phyloP scores from a whole-genome alignment of 2,329 filamentous ascomycete species.

The Alternaria brassicicola region DNA sequence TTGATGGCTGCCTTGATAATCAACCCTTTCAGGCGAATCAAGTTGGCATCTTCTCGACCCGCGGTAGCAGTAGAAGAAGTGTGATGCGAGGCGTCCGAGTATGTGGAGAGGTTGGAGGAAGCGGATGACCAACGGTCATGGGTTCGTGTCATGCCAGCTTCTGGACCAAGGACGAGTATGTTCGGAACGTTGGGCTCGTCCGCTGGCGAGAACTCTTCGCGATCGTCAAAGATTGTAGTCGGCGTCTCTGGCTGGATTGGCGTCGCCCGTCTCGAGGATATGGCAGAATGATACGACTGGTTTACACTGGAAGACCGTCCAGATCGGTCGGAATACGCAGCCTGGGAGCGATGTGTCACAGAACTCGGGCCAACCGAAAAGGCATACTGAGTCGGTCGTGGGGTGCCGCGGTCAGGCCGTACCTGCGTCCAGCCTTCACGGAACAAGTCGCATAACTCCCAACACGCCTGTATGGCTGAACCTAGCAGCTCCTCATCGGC shows the following conservation, averaged over 20 bases:
- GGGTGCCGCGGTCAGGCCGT: conserved; percentile 83
- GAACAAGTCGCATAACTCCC: conserved; percentile 93
- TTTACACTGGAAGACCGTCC: conserved; percentile 53
- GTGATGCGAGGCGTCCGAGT: conserved; percentile 68
- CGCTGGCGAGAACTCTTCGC: conserved; percentile 71
- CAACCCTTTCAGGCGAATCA: conserved; percentile 77
- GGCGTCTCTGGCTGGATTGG: conserved; percentile 76
- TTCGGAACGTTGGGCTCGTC: conserved; percentile 81
- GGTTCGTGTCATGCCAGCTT: conserved; percentile 55
- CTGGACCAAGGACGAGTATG: conserved; percentile 83
- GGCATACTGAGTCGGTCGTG: conserved; percentile 76
- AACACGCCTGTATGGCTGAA: conserved; percentile 89
- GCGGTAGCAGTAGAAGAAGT: conserved; percentile 76
- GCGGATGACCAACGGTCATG: conserved; percentile 80
- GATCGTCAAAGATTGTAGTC: conserved; percentile 94
- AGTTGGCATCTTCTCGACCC: conserved; percentile 73
- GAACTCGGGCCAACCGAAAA: conserved; percentile 58
- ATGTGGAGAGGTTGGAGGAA: conserved; percentile 74
- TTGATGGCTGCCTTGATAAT: conserved; percentile 87
- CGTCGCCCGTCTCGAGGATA: conserved; percentile 45
- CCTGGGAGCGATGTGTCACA: conserved; percentile 36
- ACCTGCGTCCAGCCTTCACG: conserved; percentile 90
- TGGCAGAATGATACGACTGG: conserved; percentile 54
- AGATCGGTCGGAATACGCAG: conserved; percentile 44
- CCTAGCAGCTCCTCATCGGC: conserved; percentile 84